Evolutionary conservation across 345 rosid species (phyloP).

Genomic region (Noccaea bulbosa): DNA sequence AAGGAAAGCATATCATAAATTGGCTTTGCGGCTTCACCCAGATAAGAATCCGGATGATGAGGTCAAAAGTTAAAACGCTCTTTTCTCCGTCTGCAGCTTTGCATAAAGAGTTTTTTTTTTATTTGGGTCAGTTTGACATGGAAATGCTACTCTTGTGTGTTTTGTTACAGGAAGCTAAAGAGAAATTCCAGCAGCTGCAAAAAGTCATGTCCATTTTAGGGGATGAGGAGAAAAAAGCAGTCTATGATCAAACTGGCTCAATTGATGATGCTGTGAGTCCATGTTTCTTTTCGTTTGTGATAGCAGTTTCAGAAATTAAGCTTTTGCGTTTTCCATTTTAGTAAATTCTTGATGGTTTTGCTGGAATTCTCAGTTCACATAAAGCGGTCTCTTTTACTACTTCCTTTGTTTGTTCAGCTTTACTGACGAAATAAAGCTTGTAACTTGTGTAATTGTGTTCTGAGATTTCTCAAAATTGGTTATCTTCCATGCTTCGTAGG

Average conservation of each 20-base stretch:
- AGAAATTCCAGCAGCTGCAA: constrained; percentile 92
- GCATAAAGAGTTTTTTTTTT: too few species aligned
- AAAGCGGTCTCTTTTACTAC: background rate
- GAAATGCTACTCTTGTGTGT: background rate
- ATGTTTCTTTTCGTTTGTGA: too few species aligned
- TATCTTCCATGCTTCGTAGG: constrained; percentile 52
- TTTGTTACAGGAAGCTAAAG: constrained; percentile 77
- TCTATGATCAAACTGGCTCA: constrained; percentile 90
- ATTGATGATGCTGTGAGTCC: constrained; percentile 86
- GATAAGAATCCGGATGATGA: constrained; percentile 92
- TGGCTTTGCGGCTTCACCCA: constrained; percentile 87
- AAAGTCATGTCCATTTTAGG: constrained; percentile 90
- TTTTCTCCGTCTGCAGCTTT: background rate
- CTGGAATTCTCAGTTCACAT: background rate
- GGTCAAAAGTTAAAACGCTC: constrained; percentile 49
- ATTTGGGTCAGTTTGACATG: constrained; percentile 38
- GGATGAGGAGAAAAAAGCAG: constrained; percentile 79
- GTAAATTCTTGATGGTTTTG: background rate
- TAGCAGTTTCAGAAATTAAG: too few species aligned
- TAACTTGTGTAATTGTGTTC: background rate
- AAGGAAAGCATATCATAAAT: constrained; percentile 84
- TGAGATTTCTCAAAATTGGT: background rate
- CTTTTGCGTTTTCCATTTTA: too few species aligned
- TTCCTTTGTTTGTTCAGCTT: background rate
- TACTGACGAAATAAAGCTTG: background rate